Evolutionary conservation across 164 flowering plant genomes (phyloP), one percentile per base, ranked within the genome.

Genomic region (Chimonanthus salicifolius): DNA sequence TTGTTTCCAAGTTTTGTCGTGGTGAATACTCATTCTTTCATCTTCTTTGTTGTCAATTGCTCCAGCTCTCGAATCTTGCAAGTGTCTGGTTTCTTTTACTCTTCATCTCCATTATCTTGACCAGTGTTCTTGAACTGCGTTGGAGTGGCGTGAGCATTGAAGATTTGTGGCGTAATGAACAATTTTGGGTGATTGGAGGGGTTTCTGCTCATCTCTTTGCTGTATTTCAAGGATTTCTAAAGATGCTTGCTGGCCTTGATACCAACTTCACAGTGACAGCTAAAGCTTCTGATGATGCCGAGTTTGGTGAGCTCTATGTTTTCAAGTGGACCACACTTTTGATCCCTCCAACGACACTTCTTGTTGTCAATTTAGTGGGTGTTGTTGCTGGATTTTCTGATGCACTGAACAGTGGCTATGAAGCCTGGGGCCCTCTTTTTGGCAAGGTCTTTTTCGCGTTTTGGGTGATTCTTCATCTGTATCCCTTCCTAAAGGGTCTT

Each of bases 131-230:
- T 6, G 99, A 95, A 84, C 85, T 93, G 20, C 84, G 97, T 13
- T 95, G 99, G 99, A 95, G 99, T 74, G 94, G 97, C 2, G 96
- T 95, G 0, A 82, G 93, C 82, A 90, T 95, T 21, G 98, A 95
- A 75, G 99, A 90, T 68, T 77, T 78, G 81, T 92, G 99, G 98
- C 83, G 99, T 7, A 95, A 95, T 73, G 99, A 95, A 82, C 99
- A 93, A 76, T 95, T 95, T 69, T 95, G 99, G 99, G 99, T 95
- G 49, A 95, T 94, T 43, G 99, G 99, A 69, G 97, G 99, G 3
- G 99, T 94, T 46, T 94, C 99, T 21, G 99, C 99, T 7, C 99
- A 95, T 79, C 92, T 95, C 60, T 95, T 95, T 78, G 99, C 98
- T 0, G 97, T 94, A 58, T 94, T 94, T 88, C 98, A 94, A 81